Percentiles rank a stretch among this genome's conserved stretches.
phyloP scores from a whole-genome alignment of 2,329 filamentous ascomycete genomes.

The Monilinia laxa region DNA sequence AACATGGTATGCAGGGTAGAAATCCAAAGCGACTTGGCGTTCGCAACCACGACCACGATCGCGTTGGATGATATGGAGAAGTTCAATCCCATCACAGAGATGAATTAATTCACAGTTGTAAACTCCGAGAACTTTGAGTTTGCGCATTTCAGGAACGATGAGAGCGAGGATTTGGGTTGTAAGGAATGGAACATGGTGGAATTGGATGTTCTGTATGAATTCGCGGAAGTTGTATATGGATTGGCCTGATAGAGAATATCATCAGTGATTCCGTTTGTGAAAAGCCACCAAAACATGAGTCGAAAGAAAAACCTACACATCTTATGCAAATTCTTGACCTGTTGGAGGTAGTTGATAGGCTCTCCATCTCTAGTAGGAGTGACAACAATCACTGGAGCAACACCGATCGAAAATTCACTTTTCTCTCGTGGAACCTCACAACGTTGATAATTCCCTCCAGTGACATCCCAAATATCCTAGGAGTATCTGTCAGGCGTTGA shows the following conservation, averaged over 20 bases:
- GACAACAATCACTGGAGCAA: conserved; percentile 11
- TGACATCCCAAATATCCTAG: conserved; percentile 21
- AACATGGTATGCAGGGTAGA: conserved; percentile 35
- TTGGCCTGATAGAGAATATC: conserved; percentile 20
- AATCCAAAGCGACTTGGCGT: conserved; percentile 34
- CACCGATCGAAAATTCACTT: not conserved
- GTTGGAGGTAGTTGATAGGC: conserved; percentile 23
- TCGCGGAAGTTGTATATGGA: conserved; percentile 31
- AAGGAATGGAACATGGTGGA: conserved; percentile 36
- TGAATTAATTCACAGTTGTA: conserved; percentile 38
- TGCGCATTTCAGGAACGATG: conserved; percentile 35
- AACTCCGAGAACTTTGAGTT: conserved; percentile 34
- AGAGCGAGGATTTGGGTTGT: conserved; percentile 31
- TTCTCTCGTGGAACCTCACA: conserved; percentile 20
- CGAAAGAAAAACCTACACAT: conserved; percentile 29
- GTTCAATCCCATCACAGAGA: conserved; percentile 29
- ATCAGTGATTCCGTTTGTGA: not conserved
- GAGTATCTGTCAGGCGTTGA: not conserved
- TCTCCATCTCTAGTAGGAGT: conserved; percentile 13
- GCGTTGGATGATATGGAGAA: conserved; percentile 34
- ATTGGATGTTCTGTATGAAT: conserved; percentile 32
- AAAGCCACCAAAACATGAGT: not conserved
- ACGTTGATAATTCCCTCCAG: conserved; percentile 1
- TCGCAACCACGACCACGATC: conserved; percentile 30
- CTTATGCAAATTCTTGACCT: conserved; percentile 27